Evolutionary conservation across 208 protist species (phyloP).

Genomic region (Crithidia sp.): DNA sequence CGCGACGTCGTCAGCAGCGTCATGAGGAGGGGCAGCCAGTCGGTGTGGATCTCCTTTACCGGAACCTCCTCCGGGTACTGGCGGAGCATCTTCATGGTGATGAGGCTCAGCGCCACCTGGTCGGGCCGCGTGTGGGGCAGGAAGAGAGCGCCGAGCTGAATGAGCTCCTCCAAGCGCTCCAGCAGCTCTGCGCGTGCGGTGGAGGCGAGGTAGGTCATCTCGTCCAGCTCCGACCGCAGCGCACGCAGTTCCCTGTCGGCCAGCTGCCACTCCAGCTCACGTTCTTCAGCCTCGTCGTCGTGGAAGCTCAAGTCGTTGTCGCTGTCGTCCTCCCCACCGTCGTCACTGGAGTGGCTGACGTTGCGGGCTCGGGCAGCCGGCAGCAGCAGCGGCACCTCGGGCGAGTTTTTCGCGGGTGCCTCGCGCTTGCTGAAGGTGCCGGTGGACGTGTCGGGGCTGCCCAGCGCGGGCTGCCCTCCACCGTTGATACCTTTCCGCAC

Average conservation of each 20-base stretch:
- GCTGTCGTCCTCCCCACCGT: neutral
- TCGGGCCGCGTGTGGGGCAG: slow-evolving; percentile 68
- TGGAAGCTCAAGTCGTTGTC: neutral
- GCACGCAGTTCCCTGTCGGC: slow-evolving; percentile 53
- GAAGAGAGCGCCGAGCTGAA: slow-evolving; percentile 46
- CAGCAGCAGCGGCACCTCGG: neutral
- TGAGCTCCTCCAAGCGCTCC: slow-evolving; percentile 49
- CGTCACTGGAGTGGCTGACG: neutral
- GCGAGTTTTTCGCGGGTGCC: neutral
- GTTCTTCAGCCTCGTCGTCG: slow-evolving; percentile 12
- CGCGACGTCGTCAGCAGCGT: slow-evolving; percentile 47
- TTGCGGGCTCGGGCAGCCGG: slow-evolving; percentile 3
- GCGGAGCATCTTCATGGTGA: slow-evolving; percentile 71
- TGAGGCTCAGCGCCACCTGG: slow-evolving; percentile 40
- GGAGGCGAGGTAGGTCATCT: slow-evolving; percentile 52
- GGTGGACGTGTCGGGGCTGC: neutral
- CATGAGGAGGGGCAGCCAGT: slow-evolving; percentile 63
- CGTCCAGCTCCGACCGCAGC: slow-evolving; percentile 59
- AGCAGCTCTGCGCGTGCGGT: slow-evolving; percentile 49
- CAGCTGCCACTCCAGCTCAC: slow-evolving; percentile 42
- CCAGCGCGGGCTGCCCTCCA: neutral
- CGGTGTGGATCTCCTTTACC: slow-evolving; percentile 65
- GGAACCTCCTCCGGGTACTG: slow-evolving; percentile 65
- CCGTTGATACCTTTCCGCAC: too few species aligned
- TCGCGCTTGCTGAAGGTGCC: neutral